These are phyloP conservation scores for Aspergillus ustus DNA, from an alignment of 2,329 filamentous ascomycete genomes.

Conservation along the genomic window DNA sequence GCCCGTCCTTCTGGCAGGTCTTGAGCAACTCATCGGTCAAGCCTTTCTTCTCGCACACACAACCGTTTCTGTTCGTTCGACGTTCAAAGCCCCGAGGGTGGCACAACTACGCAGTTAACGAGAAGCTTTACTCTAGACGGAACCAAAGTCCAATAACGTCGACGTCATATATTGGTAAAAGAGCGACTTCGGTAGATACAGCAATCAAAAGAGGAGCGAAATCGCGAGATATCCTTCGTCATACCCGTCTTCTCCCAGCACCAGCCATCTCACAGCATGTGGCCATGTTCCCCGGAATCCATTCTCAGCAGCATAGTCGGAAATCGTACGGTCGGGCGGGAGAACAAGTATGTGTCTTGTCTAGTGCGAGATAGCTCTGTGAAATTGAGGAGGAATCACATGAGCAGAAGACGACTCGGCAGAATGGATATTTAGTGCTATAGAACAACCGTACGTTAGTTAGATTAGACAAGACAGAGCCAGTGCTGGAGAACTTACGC, in stretches of 20 bases:
- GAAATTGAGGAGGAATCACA: neutral
- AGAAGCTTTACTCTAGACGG: neutral
- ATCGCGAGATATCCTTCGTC: constrained; percentile 1
- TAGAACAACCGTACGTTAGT: constrained; percentile 9
- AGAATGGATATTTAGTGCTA: constrained; percentile 17
- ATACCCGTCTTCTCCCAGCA: constrained; percentile 5
- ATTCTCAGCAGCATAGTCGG: neutral
- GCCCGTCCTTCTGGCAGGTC: no score
- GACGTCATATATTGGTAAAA: constrained; percentile 7
- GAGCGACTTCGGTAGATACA: constrained; percentile 6
- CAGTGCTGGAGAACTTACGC: constrained; percentile 2
- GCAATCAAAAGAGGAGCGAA: neutral
- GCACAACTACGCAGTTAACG: neutral
- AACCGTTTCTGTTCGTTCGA: neutral
- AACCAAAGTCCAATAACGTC: neutral
- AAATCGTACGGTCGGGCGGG: neutral
- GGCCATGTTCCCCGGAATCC: neutral
- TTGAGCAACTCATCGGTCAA: neutral
- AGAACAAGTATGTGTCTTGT: neutral
- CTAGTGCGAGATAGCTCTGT: neutral
- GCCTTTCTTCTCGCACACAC: neutral
- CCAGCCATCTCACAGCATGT: neutral
- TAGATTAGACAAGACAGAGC: neutral
- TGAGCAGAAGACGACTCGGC: constrained; percentile 12
- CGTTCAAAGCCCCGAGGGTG: neutral